These are phyloP conservation scores for Urochloa ruziziensis DNA, from an alignment of 176 grass and related monocot genomes.

Conservation along the genomic window DNA sequence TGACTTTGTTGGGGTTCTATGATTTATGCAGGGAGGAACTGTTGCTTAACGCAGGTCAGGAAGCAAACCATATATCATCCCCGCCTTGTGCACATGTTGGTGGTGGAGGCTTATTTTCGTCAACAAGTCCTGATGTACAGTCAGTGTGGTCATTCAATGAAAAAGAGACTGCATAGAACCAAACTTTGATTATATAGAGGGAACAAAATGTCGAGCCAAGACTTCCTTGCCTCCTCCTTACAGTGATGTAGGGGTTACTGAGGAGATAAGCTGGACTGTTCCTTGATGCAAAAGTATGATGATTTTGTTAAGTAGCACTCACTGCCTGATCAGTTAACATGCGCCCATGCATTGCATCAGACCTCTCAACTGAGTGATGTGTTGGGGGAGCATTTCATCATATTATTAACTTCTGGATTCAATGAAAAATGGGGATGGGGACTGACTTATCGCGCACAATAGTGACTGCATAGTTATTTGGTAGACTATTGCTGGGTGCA, in stretches of 20 bases:
- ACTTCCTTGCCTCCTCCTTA: conserved; percentile 33
- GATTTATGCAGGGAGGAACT: conserved; percentile 43
- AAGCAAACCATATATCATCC: conserved; percentile 39
- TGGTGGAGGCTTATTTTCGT: conserved; percentile 57
- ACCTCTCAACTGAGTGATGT: conserved; percentile 13
- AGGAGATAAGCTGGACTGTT: conserved; percentile 42
- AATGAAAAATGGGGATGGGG: conserved; percentile 11
- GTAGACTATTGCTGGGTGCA: background rate
- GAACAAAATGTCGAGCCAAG: conserved; percentile 27
- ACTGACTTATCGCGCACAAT: background rate
- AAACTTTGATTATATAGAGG: conserved; percentile 30
- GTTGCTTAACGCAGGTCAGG: conserved; percentile 48
- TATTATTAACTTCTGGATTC: background rate
- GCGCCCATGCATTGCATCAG: conserved; percentile 14
- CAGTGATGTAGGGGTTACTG: conserved; percentile 6
- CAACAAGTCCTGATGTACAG: conserved; percentile 63
- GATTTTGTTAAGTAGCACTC: conserved; percentile 37
- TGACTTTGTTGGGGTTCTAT: conserved; percentile 13
- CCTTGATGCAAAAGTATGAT: conserved; percentile 36
- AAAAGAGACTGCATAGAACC: conserved; percentile 48
- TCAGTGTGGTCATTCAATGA: conserved; percentile 81
- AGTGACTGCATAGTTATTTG: background rate
- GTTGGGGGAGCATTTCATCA: background rate
- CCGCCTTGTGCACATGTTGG: conserved; percentile 30
- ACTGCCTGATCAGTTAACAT: conserved; percentile 25